Base-by-base conservation (phyloP, 805 yeast genomes). In the Metschnikowia similis region DNA sequence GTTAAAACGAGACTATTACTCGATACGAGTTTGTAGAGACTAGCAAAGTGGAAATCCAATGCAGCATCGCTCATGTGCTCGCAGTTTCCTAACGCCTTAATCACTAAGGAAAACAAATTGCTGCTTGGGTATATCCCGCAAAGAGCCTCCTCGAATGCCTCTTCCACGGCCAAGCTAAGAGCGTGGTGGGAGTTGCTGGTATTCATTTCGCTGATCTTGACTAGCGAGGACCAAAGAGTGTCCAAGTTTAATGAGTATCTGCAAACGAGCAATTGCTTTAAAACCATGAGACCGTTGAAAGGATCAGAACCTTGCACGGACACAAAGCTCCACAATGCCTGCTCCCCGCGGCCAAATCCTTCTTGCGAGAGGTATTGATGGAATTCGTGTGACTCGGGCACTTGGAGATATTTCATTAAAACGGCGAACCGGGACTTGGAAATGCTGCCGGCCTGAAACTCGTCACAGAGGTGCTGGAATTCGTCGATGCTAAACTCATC, bases 181-280 rank as follows among this genome's bases (percentile, higher is more conserved):
- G 66, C 70, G 2, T 53, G 46, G 41, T 52, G 35, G 6, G 50
- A 49, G 16, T 53, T 46, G n/a, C 35, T 47, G 17, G 42, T 27
- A n/a, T 37, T 47, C 13, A 44, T 27, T 14, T 44, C 48, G 44
- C 66, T 55, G 29, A 67, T 47, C 7, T 48, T 48, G 6, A 65
- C 47, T 27, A 72, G 57, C 8, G 61, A 47, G 2, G 41, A 27
- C 71, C 72, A 70, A 11, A 68, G 50, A 21, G 50, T 56, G 1
- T 37, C 29, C 32, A 64, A 49, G 10, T 61, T 54, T 16, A 71
- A 35, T 4, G 49, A 37, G 28, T 45, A 48, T 14, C 65, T 53
- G 50, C 62, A 66, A 31, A 70, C 65, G 13, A 73, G 60, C 34
- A 69, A 45, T 50, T 70, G 76, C 47, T 72, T 72, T 27, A 72